These are phyloP conservation scores for Saccharomycopsis capsularis DNA, from an alignment of 805 yeast species.

Conservation along the genomic window DNA sequence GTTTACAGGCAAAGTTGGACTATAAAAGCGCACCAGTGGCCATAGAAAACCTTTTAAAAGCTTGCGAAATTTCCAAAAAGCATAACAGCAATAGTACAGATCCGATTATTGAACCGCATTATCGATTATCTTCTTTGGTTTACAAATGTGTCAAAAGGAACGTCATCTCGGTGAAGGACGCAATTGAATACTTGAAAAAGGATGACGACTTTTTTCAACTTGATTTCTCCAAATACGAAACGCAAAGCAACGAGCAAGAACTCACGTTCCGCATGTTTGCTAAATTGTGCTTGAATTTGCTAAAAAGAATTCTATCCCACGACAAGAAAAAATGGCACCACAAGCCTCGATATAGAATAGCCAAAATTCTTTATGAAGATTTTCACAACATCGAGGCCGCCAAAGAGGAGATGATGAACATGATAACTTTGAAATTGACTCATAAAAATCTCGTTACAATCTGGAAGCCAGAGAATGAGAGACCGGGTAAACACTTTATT, in stretches of 20 bases:
- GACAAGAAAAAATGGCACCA: constrained; percentile 94
- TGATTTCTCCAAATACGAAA: constrained; percentile 17
- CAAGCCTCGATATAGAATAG: constrained; percentile 66
- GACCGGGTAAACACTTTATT: constrained; percentile 89
- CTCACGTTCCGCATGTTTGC: constrained; percentile 30
- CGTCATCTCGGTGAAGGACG: constrained; percentile 32
- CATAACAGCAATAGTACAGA: constrained; percentile 38
- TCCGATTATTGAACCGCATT: constrained; percentile 71
- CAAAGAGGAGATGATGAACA: constrained; percentile 48
- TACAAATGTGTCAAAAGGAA: constrained; percentile 47
- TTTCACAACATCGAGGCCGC: constrained; percentile 49
- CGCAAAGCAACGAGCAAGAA: not conserved
- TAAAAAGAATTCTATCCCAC: constrained; percentile 40
- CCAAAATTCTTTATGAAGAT: constrained; percentile 52
- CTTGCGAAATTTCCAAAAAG: constrained; percentile 38
- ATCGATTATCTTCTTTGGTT: constrained; percentile 47
- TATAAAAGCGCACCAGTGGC: constrained; percentile 29
- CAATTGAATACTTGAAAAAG: constrained; percentile 32
- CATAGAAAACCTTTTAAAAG: constrained; percentile 35
- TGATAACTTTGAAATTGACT: constrained; percentile 59
- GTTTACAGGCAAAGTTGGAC: constrained; percentile 47
- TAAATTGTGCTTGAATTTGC: constrained; percentile 35
- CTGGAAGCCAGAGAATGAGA: constrained; percentile 89
- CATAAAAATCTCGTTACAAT: constrained; percentile 71
- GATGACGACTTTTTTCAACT: constrained; percentile 30